Base-by-base conservation (phyloP, 495 filamentous ascomycete species). In the Xylaria grammica region DNA sequence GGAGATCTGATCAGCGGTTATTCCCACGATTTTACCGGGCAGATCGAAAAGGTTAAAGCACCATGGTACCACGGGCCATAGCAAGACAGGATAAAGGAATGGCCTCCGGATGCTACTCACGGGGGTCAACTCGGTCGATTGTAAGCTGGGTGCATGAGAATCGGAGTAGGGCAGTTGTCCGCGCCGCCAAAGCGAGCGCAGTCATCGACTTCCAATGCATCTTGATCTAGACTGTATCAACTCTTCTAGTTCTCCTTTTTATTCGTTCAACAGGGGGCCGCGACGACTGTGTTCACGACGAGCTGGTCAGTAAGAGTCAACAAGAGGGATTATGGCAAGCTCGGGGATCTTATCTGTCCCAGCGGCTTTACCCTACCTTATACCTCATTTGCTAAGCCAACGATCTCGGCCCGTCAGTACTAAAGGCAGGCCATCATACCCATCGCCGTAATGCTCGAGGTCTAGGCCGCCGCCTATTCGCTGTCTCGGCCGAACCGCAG, bases 131-230 rank as follows among this genome's bases (percentile, higher is more conserved):
- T 30, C 74, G 71, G 24, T 77, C 69, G 29, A 72, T 58, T 17
- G 72, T 69, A 7, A 77, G 65, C 36, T 77, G 74, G 22, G 74
- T 73, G 61, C 74, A 77, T 20, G 68, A 67, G 58, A 77, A 77
- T 50, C 76, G 68, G 52, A 78, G 70, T 17, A 78, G 60, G 52
- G 75, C 77, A 32, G 26, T 73, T 52, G 70, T 52, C 24, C 68
- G 74, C 66, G 61, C 66, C 34, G 66, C 73, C 36, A 75, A 51
- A 46, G 68, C 75, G 63, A 78, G 61, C 49, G 70, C 61, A 19
- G 68, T 45, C 56, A 77, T 62, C 20, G 58, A 60, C 2, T 62
- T 67, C 67, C 69, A 70, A 62, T 66, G 59, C 76, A 78, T 78
- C 60, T 65, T 73, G 65, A 63, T 40, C 32, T 34, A 6, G 2